Percentiles rank a stretch among this genome's conserved stretches.
phyloP scores from a whole-genome alignment of 306 rosid genomes.

The Macrotyloma uniflorum region DNA sequence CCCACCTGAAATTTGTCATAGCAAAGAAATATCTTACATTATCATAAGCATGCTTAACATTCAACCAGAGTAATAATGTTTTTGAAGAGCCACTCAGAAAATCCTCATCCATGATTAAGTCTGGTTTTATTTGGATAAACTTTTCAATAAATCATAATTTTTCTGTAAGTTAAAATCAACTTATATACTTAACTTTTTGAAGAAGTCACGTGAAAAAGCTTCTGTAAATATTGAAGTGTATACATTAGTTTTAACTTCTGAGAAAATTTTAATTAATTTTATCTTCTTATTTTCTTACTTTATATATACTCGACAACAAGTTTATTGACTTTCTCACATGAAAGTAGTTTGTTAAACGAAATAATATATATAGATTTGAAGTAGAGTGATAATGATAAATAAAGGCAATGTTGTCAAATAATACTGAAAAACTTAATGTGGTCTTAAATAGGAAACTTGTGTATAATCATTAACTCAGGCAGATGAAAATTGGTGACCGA shows the following conservation, averaged over 20 bases:
- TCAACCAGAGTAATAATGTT: neutral
- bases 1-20: constrained; percentile 60
- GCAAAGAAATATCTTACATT: constrained; percentile 7
- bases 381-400: neutral
- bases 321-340: neutral
- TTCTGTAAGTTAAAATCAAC: neutral
- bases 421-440: neutral
- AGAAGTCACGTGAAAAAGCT: neutral
- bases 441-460: neutral
- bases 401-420: neutral
- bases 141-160: neutral
- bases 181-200: neutral
- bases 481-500: constrained; percentile 24
- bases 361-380: neutral
- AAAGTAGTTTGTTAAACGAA: neutral
- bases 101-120: neutral
- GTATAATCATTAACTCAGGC: constrained; percentile 9
- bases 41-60: neutral
- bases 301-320: neutral
- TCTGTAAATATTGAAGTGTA: neutral
- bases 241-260: neutral
- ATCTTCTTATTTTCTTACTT: neutral
- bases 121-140: neutral
- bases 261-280: neutral
- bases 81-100: neutral